Evolutionary conservation across 345 rosid genomes (phyloP).

Genomic region (Gossypium longicalyx): DNA sequence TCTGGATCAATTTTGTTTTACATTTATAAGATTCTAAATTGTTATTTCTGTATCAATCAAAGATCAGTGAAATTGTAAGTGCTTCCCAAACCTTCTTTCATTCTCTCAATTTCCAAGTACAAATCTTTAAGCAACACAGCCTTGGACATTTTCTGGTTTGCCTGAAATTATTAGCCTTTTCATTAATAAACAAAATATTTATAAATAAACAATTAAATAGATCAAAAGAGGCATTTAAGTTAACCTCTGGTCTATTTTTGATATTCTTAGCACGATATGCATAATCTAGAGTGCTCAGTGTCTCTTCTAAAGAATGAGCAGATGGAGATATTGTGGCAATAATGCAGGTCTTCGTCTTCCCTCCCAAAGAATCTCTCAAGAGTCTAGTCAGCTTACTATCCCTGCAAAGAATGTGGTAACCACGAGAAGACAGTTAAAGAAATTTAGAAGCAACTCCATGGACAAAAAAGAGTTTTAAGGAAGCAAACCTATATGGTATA

Average conservation of each 20-base stretch:
- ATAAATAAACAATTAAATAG: neutral
- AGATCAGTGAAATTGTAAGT: slow-evolving; percentile 1
- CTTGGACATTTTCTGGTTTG: slow-evolving; percentile 85
- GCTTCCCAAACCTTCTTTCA: slow-evolving; percentile 73
- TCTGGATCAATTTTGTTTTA: slow-evolving; percentile 40
- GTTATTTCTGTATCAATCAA: neutral
- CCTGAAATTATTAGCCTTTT: slow-evolving; percentile 42
- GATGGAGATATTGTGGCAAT: slow-evolving; percentile 94
- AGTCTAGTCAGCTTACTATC: slow-evolving; percentile 97
- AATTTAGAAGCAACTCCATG: neutral
- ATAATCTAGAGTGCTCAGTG: slow-evolving; percentile 88
- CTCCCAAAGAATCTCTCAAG: slow-evolving; percentile 86
- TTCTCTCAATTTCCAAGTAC: slow-evolving; percentile 77
- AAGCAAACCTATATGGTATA: slow-evolving; percentile 75
- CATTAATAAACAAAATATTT: slow-evolving; percentile 13
- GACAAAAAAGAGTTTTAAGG: slow-evolving; percentile 1
- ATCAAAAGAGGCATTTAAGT: slow-evolving; percentile 19
- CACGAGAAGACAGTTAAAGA: neutral
- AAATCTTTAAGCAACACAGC: slow-evolving; percentile 83
- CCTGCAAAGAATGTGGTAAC: slow-evolving; percentile 36
- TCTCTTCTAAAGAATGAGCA: slow-evolving; percentile 80
- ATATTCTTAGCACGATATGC: slow-evolving; percentile 93
- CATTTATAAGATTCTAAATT: neutral
- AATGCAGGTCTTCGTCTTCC: slow-evolving; percentile 94
- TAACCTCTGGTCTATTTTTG: slow-evolving; percentile 90